Base-by-base conservation (phyloP, 2,329 filamentous ascomycete genomes). In the Orbilia oligospora region DNA sequence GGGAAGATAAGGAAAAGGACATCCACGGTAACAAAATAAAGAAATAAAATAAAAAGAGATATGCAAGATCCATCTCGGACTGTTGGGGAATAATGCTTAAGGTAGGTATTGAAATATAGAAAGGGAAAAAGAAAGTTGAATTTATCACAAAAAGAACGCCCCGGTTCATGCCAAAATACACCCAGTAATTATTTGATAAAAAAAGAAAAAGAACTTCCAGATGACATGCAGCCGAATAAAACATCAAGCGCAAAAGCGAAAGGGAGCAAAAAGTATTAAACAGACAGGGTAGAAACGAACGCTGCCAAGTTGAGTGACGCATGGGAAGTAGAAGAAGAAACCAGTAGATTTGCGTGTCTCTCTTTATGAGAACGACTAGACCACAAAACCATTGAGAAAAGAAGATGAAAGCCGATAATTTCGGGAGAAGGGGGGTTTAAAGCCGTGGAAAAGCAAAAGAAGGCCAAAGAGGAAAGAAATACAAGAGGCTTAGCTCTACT, bases 161-260 rank as follows among this genome's bases (percentile, higher is more conserved):
- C 68, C 68, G 63, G 61, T 27, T 65, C 75, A 78, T 78, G 75
- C 75, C 68, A 78, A 69, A 72, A 56, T 72, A 71, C 75, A 78
- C 63, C 75, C 75, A 63, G 55, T 67, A 44, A 72, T 78, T 68
- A 77, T 48, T 36, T 51, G 22, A 16, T 51, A 24, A 51, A 24
- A 38, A 61, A 70, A 9, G 51, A 61, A 64, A 53, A 70, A 41
- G 53, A 49, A 58, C 56, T 63, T 71, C 68, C 68, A 71, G n/a
- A 71, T 71, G 66, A 71, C 68, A 71, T 71, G 68, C 68, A 49
- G 36, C 30, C 63, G 12, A 56, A 58, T 18, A 33, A 55, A 56
- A 67, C 33, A 64, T 24, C 12, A 38, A 64, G 48, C 49, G 55
- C 46, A 53, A 30, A 76, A 63, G 30, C 38, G 18, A 67, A 63